phyloP scores from a whole-genome alignment of 208 protist species.

The Acanthamoeba culbertsoni region DNA sequence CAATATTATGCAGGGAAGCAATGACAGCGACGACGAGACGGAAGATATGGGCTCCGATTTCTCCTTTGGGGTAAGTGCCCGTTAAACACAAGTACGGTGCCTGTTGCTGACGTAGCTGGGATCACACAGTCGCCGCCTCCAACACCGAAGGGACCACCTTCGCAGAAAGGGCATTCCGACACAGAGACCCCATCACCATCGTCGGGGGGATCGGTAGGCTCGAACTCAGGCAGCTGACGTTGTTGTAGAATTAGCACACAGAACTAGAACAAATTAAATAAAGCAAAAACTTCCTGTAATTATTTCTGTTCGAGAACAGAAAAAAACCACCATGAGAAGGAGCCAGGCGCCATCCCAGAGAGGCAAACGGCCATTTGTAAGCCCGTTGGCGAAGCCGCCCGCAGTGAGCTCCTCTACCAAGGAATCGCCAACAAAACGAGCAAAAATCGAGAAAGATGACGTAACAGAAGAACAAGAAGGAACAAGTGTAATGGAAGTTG shows the following conservation, averaged over 20 bases:
- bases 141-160: background rate
- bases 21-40: background rate
- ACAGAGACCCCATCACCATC: background rate
- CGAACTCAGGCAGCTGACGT: too few relatives aligned
- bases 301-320: too few relatives aligned
- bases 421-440: background rate
- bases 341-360: constrained; percentile 49
- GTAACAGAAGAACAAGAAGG: background rate
- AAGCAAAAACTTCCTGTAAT: too few relatives aligned
- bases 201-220: too few relatives aligned
- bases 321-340: constrained; percentile 6
- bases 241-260: too few relatives aligned
- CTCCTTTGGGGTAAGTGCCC: background rate
- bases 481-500: background rate
- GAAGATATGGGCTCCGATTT: background rate
- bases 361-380: constrained; percentile 16
- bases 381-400: background rate
- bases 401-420: background rate
- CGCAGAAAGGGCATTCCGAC: background rate
- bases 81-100: background rate
- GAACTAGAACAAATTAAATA: too few relatives aligned
- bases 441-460: background rate
- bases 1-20: background rate
- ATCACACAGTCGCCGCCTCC: background rate
- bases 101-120: background rate